These are phyloP conservation scores for Austroboletus novae-zelandiae DNA, from an alignment of 1,284 basidiomycete genomes.

Conservation along the genomic window DNA sequence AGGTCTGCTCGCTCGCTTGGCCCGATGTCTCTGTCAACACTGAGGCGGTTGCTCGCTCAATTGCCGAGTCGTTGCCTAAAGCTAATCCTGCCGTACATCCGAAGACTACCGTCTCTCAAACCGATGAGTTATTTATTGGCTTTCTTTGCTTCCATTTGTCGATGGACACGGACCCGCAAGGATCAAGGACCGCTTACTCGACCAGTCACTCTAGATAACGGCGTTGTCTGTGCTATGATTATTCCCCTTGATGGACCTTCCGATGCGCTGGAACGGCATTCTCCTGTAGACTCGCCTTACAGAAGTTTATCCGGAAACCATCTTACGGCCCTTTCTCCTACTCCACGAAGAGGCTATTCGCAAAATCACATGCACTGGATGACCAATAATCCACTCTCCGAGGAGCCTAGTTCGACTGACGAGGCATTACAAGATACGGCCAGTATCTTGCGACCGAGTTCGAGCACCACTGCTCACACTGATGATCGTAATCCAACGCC, in stretches of 20 bases:
- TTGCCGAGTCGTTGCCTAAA: too few relatives aligned
- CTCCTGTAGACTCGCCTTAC: slow-evolving; percentile 20
- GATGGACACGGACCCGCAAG: not conserved
- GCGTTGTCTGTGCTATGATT: slow-evolving; percentile 17
- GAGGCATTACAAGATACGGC: not conserved
- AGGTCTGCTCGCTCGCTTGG: too few relatives aligned
- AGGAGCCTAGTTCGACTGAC: slow-evolving; percentile 15
- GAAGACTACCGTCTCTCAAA: not conserved
- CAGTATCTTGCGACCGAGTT: slow-evolving; percentile 3
- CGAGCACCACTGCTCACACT: not conserved
- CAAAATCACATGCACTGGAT: slow-evolving; percentile 7
- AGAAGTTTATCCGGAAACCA: slow-evolving; percentile 23
- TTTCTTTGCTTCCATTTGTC: slow-evolving; percentile 6
- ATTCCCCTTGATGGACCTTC: not conserved
- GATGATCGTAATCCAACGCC: not conserved
- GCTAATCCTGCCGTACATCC: not conserved
- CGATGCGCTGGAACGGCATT: slow-evolving; percentile 5
- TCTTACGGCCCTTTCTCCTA: slow-evolving; percentile 16
- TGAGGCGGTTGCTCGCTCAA: too few relatives aligned
- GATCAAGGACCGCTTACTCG: not conserved
- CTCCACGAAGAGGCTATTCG: slow-evolving; percentile 12
- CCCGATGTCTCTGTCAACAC: too few relatives aligned
- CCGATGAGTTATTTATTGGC: slow-evolving; percentile 8
- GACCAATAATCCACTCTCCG: slow-evolving; percentile 13
- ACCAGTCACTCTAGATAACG: not conserved